Evolutionary conservation across 129 eudicot species (phyloP), one percentile per base, ranked within the genome.

Genomic region (Flaveria ramosissima): DNA sequence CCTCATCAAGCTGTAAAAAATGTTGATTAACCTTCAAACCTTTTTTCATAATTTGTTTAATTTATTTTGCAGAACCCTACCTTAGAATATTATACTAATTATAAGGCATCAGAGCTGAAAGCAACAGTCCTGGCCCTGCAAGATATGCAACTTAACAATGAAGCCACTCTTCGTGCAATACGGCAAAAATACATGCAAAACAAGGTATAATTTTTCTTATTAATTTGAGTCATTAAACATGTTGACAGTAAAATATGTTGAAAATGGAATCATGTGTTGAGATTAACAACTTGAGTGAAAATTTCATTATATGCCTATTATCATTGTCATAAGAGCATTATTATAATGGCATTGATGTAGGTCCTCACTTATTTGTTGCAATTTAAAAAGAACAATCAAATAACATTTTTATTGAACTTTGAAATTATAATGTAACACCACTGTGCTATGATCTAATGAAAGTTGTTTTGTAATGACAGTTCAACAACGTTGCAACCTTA

Each of bases 101-200:
- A 91, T 78, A 84, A 81, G 76, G 24, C 86, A 45, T 73, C 86
- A n/a, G 94, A 88, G 20, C 81, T 95, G 39, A 89, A 89, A 88
- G 80, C 42, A 17, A 52, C 87, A 1, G 91, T 95, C 75, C 66
- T 88, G 68, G 85, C 78, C 55, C 75, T 95, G 82, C 90, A 92
- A 80, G 88, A 89, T 64, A 70, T 95, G 80, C 99, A 89, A 61
- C 85, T 88, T 53, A 89, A 95, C 81, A 81, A 51, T 21, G 80
- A 66, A 48, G 83, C 83, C 84, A 73, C 79, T 59, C 84, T 88
- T 11, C 84, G 77, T 13, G 93, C 97, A 65, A 84, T 92, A 51
- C 92, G 97, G 6, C 92, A 88, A 70, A 95, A 95, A 75, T 95
- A 95, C 82, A 85, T 51, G 75, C 90, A 91, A 59, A 45, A 82